Percentiles rank a stretch among this genome's conserved stretches.
phyloP scores from a whole-genome alignment of 495 filamentous ascomycete species.

The Trichoderma parareesei region DNA sequence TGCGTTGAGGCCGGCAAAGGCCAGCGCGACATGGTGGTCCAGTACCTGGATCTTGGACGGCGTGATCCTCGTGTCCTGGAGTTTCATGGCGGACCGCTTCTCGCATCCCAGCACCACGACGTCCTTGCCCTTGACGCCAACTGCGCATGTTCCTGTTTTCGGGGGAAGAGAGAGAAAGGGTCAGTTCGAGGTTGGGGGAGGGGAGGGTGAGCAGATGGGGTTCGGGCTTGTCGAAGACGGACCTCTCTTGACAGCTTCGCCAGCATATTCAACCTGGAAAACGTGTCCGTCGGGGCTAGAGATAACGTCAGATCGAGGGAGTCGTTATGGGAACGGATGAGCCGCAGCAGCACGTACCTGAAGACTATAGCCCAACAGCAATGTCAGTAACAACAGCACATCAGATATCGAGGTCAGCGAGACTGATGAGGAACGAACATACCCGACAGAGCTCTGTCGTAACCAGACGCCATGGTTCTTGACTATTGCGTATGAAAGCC shows the following conservation, averaged over 20 bases:
- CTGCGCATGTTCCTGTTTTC: conserved; percentile 80
- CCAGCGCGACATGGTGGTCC: conserved; percentile 91
- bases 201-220: background rate
- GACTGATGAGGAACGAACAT: conserved; percentile 29
- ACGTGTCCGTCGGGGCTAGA: conserved; percentile 94
- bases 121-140: conserved; percentile 90
- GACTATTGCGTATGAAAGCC: background rate
- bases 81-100: conserved; percentile 97
- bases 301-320: conserved; percentile 27
- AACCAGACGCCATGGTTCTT: conserved; percentile 69
- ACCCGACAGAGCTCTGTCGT: conserved; percentile 93
- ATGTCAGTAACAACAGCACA: conserved; percentile 39
- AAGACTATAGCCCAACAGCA: conserved; percentile 44
- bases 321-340: conserved; percentile 15
- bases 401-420: conserved; percentile 11
- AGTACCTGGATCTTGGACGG: conserved; percentile 94
- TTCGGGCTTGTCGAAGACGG: background rate
- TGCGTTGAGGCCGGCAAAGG: conserved; percentile 94
- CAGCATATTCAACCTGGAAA: conserved; percentile 98
- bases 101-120: conserved; percentile 96
- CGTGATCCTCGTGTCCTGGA: conserved; percentile 98
- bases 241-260: conserved; percentile 98
- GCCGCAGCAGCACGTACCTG: conserved; percentile 45
- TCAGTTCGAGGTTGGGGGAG: background rate
- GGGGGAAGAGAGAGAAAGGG: conserved; percentile 13